Evolutionary conservation across 2,329 filamentous ascomycete species (phyloP).

Genomic region (Fusarium tanahbumbuense): DNA sequence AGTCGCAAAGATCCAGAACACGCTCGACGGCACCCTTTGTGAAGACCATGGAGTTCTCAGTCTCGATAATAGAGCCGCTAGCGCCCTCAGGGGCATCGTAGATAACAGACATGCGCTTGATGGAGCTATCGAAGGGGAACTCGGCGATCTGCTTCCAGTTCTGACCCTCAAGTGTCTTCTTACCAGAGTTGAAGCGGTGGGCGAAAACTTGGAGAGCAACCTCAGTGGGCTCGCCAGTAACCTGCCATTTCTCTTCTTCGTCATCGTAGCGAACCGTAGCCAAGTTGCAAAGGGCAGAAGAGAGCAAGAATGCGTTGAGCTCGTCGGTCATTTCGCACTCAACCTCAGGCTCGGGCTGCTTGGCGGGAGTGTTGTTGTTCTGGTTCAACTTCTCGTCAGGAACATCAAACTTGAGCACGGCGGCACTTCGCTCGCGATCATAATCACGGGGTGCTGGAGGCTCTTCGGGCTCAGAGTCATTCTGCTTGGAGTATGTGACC

Average conservation of each 20-base stretch:
- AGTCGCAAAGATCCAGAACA: constrained; percentile 66
- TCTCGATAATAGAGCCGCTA: constrained; percentile 53
- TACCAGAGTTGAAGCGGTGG: constrained; percentile 72
- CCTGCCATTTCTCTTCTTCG: constrained; percentile 70
- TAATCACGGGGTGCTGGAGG: constrained; percentile 64
- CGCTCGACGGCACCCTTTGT: constrained; percentile 73
- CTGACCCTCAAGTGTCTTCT: constrained; percentile 61
- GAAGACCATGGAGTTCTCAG: constrained; percentile 64
- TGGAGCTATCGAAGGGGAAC: constrained; percentile 81
- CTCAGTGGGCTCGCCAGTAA: constrained; percentile 78
- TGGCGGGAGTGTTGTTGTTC: constrained; percentile 44
- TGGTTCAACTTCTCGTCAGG: constrained; percentile 66
- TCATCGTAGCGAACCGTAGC: constrained; percentile 68
- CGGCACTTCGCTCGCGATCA: constrained; percentile 69
- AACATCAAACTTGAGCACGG: constrained; percentile 71
- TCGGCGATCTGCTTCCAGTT: constrained; percentile 76
- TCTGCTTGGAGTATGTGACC: constrained; percentile 59
- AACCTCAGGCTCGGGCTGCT: constrained; percentile 47
- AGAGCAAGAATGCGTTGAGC: constrained; percentile 64
- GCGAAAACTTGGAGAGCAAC: constrained; percentile 82
- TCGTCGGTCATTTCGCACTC: constrained; percentile 61
- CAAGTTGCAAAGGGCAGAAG: constrained; percentile 73
- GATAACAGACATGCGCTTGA: constrained; percentile 84
- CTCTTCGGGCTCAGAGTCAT: constrained; percentile 49
- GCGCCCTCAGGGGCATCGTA: constrained; percentile 65